Percentiles rank a stretch among this genome's conserved stretches.
phyloP scores from a whole-genome alignment of 805 yeast species.

The Candida ponderosae region DNA sequence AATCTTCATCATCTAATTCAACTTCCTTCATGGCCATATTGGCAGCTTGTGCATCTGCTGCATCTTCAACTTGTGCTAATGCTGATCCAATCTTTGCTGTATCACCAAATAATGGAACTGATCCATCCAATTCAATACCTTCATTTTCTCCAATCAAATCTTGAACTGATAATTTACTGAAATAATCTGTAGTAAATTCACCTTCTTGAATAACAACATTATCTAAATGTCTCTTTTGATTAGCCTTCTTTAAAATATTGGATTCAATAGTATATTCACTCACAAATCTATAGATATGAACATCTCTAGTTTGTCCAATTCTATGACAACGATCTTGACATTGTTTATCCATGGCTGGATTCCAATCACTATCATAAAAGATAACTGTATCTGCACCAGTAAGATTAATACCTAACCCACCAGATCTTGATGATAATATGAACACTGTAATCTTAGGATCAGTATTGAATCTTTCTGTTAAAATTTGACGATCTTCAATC shows the following conservation, averaged over 20 bases:
- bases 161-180: constrained; percentile 76
- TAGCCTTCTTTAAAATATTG: constrained; percentile 87
- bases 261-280: constrained; percentile 95
- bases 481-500: constrained; percentile 90
- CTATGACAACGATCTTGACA: constrained; percentile 99
- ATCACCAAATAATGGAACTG: constrained; percentile 25
- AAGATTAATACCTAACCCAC: constrained; percentile 94
- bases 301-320: constrained; percentile 97
- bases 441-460: constrained; percentile 85
- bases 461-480: constrained; percentile 87
- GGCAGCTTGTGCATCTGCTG: constrained; percentile 85
- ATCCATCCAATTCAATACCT: constrained; percentile 17
- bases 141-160: constrained; percentile 60
- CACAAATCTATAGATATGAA: constrained; percentile 92
- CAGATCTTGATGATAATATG: constrained; percentile 91
- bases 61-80: constrained; percentile 92
- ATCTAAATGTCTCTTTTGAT: constrained; percentile 89
- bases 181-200: constrained; percentile 95
- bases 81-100: constrained; percentile 43
- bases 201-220: constrained; percentile 96
- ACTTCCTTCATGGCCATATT: constrained; percentile 81
- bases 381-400: constrained; percentile 99
- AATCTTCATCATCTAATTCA: constrained; percentile 74
- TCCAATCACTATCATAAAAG: constrained; percentile 98
- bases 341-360: constrained; percentile 98